Conservation (phyloP, 352 stramenopile genomes). For the Pilasporangium apinafurcum region DNA sequence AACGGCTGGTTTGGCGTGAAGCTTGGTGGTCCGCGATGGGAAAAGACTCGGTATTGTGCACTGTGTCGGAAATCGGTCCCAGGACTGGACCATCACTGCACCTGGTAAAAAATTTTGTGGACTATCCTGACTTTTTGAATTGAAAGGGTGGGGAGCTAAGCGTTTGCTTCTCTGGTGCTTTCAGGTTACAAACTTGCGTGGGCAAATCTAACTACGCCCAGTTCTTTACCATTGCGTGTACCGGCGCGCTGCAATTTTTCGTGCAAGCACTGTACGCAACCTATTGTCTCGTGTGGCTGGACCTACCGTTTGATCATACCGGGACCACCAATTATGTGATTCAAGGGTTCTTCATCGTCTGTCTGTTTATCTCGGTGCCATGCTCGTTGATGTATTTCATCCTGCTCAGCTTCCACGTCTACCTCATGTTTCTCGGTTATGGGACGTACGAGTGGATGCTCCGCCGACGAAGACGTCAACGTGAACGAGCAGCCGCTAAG, state of each 20-base stretch:
- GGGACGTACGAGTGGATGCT: constrained; percentile 88
- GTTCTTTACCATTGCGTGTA: constrained; percentile 80
- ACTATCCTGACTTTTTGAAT: no score
- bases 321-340: constrained; percentile 21
- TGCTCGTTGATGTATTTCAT: constrained; percentile 86
- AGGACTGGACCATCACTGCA: constrained; percentile 84
- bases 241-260: constrained; percentile 60
- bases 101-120: constrained; percentile 56
- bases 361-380: constrained; percentile 61
- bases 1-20: constrained; percentile 69
- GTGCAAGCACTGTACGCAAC: constrained; percentile 46
- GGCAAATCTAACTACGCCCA: constrained; percentile 80
- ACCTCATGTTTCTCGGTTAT: constrained; percentile 70
- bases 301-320: constrained; percentile 20
- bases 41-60: constrained; percentile 76
- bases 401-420: constrained; percentile 76
- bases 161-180: no score
- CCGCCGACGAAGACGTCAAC: constrained; percentile 59
- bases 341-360: constrained; percentile 37
- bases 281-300: constrained; percentile 49
- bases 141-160: no score
- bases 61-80: constrained; percentile 74
- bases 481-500: constrained; percentile 49
- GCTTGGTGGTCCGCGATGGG: constrained; percentile 62
- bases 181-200: constrained; percentile 79